phyloP scores from a whole-genome alignment of 177 flowering plant species.

The Vitis hybrid region DNA sequence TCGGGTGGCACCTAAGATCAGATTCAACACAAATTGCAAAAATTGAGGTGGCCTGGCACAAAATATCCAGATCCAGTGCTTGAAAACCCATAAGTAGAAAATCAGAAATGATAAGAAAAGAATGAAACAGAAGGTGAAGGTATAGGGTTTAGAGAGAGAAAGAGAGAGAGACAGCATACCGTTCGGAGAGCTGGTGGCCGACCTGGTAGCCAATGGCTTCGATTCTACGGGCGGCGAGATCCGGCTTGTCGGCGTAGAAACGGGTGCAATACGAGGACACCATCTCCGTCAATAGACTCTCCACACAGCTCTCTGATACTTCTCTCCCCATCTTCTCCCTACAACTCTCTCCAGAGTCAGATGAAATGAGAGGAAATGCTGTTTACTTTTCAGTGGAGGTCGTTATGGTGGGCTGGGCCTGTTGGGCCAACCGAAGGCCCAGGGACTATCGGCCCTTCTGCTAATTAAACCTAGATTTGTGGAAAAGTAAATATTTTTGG shows the following conservation, averaged over 20 bases:
- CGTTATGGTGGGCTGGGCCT: not conserved
- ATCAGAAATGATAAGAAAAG: not conserved
- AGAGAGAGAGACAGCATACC: constrained; percentile 32
- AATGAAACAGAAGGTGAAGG: not conserved
- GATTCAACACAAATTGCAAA: no score
- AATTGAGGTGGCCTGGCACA: no score
- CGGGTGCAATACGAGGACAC: constrained; percentile 71
- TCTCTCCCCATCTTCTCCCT: constrained; percentile 62
- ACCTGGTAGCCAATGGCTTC: constrained; percentile 97
- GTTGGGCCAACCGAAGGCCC: not conserved
- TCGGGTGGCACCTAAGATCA: no score
- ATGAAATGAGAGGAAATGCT: not conserved
- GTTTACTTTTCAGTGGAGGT: not conserved
- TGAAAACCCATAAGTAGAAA: no score
- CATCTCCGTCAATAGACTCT: constrained; percentile 79
- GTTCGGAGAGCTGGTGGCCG: constrained; percentile 93
- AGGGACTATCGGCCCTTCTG: not conserved
- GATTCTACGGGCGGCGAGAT: constrained; percentile 89
- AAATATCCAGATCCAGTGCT: no score
- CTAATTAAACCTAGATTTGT: not conserved
- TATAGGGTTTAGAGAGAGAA: not conserved
- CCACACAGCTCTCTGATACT: constrained; percentile 92
- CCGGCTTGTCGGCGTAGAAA: constrained; percentile 79
- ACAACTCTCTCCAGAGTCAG: constrained; percentile 7
- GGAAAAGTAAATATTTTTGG: not conserved